Evolutionary conservation across 257 asterid species (phyloP).

Genomic region (Salvia rosmarinus): DNA sequence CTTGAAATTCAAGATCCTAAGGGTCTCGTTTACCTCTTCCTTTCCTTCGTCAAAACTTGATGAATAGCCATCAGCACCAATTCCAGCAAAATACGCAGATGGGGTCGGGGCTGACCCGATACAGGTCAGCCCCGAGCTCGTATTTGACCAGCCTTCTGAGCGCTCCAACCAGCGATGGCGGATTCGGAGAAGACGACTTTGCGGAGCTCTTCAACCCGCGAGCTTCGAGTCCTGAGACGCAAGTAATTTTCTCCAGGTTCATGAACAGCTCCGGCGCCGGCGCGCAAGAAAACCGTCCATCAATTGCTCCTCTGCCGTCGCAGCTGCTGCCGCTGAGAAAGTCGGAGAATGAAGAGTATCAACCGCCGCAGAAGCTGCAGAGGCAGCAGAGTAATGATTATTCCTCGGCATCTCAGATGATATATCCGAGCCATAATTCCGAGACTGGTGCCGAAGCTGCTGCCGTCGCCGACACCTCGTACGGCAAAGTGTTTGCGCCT

Average conservation of each 20-base stretch:
- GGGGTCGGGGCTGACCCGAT: constrained; percentile 66
- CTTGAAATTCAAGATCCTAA: not conserved
- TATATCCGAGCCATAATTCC: constrained; percentile 38
- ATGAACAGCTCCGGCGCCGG: constrained; percentile 27
- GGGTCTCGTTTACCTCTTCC: too few relatives aligned
- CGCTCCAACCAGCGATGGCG: constrained; percentile 40
- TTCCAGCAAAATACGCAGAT: constrained; percentile 29
- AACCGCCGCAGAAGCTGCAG: constrained; percentile 8
- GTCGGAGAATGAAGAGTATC: constrained; percentile 9
- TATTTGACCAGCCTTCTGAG: constrained; percentile 54
- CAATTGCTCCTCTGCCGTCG: constrained; percentile 1
- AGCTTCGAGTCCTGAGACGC: constrained; percentile 51
- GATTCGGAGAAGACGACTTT: constrained; percentile 59
- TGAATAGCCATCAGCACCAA: constrained; percentile 37
- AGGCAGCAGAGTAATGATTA: constrained; percentile 39
- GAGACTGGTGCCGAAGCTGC: not conserved
- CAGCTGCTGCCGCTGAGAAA: constrained; percentile 12
- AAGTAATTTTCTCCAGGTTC: constrained; percentile 46
- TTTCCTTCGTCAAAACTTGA: constrained; percentile 20
- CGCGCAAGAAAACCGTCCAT: constrained; percentile 1
- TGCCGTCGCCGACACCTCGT: constrained; percentile 25
- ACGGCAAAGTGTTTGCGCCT: constrained; percentile 28
- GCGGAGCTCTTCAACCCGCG: constrained; percentile 57
- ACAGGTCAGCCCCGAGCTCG: constrained; percentile 87
- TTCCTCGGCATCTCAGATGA: constrained; percentile 37